These are phyloP conservation scores for Lichtheimia ornata DNA, from an alignment of 371 early-diverging fungal species.

Conservation along the genomic window DNA sequence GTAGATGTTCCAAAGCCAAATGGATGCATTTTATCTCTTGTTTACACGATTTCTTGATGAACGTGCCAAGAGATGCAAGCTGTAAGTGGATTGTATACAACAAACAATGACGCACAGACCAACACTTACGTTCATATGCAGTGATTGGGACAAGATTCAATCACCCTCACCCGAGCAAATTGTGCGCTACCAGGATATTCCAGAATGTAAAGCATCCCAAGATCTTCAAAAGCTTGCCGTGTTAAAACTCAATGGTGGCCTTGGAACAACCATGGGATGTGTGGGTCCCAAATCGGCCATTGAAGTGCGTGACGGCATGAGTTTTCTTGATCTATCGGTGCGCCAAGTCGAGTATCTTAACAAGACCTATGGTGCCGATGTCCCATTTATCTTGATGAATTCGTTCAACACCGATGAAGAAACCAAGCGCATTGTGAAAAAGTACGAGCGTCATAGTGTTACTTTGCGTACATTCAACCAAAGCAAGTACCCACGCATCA, in stretches of 20 bases:
- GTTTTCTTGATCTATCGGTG: conserved; percentile 97
- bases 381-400: conserved; percentile 99
- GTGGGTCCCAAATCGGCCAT: conserved; percentile 99
- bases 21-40: conserved; percentile 91
- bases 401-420: conserved; percentile 99
- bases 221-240: conserved; percentile 95
- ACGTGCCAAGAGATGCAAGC: conserved; percentile 74
- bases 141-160: conserved; percentile 91
- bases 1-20: conserved; percentile 34
- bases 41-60: conserved; percentile 88
- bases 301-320: conserved; percentile 97
- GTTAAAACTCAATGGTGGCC: conserved; percentile 98
- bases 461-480: conserved; percentile 98
- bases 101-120: background rate
- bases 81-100: conserved; percentile 60
- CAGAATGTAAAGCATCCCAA: conserved; percentile 45
- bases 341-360: conserved; percentile 98
- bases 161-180: conserved; percentile 87
- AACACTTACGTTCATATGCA: conserved; percentile 19
- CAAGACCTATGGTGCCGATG: conserved; percentile 81
- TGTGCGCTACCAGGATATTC: conserved; percentile 73
- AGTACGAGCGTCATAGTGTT: conserved; percentile 89
- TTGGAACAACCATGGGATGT: conserved; percentile 99
- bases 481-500: conserved; percentile 94
- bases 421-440: conserved; percentile 95